Base-by-base conservation (phyloP, 2,329 filamentous ascomycete species). In the Furcasterigmium furcatum region DNA sequence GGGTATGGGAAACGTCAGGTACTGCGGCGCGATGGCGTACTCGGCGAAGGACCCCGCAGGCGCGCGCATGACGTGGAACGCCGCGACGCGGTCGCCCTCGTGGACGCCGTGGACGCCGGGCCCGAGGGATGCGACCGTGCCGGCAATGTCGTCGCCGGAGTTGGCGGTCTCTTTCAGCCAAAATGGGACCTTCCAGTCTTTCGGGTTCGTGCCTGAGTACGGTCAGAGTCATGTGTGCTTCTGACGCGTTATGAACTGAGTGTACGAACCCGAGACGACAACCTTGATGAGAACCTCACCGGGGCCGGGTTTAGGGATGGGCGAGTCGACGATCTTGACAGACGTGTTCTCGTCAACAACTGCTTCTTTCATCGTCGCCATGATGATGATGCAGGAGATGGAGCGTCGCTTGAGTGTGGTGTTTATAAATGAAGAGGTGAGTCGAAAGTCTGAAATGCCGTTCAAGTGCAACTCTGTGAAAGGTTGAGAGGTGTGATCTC, bases 11-110 rank as follows among this genome's bases (percentile, higher is more conserved):
- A 83, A 82, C 0, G 79, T 82, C 0, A 79, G 79, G 53, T 77
- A 68, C 27, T 72, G 68, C 61, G 68, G 74, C 0, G 74, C 73
- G 10, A 84, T 61, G 3, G 79, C 76, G 52, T 84, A 85, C 55
- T 85, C 80, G 4, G 81, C 82, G 49, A 75, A 86, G 8, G 68
- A 72, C 3, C 82, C 82, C 29, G 70, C 57, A 0, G 72, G 66
- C 1, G 64, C 62, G 36, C 61, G 53, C 71, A 84, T 82, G 50
- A 79, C 64, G 45, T 76, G 73, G 43, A 74, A 74, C 1, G 69
- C 71, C 1, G 68, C 70, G 20, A 77, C 73, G 24, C 73, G 65
- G 46, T 76, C 72, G 14, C 72, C 74, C 8, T 52, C 41, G 9
- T 18, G 34, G 41, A 52, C 46, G 27, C 51, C 49, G 24, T 46